Percentiles rank a stretch among this genome's conserved stretches.
Conservation (phyloP, 2,329 filamentous ascomycete genomes). For the Colletotrichum sp. region DNA sequence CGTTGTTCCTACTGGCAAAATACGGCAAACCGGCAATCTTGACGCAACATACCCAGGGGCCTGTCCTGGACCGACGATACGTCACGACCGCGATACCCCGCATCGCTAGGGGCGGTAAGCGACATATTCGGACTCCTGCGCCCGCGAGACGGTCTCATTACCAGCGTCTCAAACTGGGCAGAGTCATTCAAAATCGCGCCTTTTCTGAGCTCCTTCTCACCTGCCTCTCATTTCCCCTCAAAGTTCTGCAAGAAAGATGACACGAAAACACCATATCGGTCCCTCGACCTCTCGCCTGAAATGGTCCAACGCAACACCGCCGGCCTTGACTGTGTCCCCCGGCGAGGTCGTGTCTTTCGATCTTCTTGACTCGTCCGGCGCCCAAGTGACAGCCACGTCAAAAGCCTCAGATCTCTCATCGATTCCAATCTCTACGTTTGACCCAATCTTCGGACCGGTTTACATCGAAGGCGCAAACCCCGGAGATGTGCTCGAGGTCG, state of each 20-base stretch:
- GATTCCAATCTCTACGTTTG: slow-evolving; percentile 46
- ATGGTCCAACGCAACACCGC: slow-evolving; percentile 52
- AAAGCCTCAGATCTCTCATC: slow-evolving; percentile 40
- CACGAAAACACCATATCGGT: slow-evolving; percentile 26
- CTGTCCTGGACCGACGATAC: not conserved
- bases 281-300: slow-evolving; percentile 43
- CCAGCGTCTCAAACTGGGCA: not conserved
- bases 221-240: not conserved
- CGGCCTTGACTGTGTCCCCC: slow-evolving; percentile 51
- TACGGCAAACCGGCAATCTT: not conserved
- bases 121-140: not conserved
- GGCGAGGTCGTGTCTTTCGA: slow-evolving; percentile 53
- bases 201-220: accelerated
- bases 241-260: not conserved
- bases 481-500: slow-evolving; percentile 57
- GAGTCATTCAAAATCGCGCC: not conserved
- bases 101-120: not conserved
- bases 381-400: slow-evolving; percentile 50
- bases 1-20: not conserved
- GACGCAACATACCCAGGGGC: not conserved
- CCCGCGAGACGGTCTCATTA: not conserved
- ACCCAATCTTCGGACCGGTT: slow-evolving; percentile 57
- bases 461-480: slow-evolving; percentile 52
- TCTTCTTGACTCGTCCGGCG: slow-evolving; percentile 54
- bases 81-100: not conserved